phyloP scores from a whole-genome alignment of 2,329 filamentous ascomycete species.

The Ceratocystis albifundus region DNA sequence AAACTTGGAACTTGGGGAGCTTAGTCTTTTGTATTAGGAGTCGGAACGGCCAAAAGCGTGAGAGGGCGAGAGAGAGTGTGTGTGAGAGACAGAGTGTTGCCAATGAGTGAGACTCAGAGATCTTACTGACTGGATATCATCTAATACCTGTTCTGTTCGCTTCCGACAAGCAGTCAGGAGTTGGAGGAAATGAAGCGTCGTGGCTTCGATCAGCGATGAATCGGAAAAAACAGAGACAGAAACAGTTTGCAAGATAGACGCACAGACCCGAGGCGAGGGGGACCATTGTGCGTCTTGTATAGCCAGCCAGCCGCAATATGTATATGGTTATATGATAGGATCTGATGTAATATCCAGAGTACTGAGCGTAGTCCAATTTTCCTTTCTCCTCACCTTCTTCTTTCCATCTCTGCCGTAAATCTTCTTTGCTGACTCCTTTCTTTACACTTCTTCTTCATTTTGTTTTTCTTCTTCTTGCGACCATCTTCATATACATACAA shows the following conservation, averaged over 20 bases:
- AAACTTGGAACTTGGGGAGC: slow-evolving; percentile 7
- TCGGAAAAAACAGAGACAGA: slow-evolving; percentile 4
- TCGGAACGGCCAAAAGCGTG: background rate
- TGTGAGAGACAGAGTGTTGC: no score
- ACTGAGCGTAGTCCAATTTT: background rate
- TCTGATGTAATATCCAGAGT: background rate
- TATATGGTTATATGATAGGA: background rate
- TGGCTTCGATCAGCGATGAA: slow-evolving; percentile 1
- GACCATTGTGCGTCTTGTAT: slow-evolving; percentile 7
- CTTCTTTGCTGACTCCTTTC: no score
- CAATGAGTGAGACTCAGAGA: no score
- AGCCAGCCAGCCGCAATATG: background rate
- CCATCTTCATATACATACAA: no score
- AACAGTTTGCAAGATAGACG: slow-evolving; percentile 6
- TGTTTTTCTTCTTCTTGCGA: no score
- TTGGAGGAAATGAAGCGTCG: slow-evolving; percentile 7
- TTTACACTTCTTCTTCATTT: no score
- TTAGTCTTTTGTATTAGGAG: no score
- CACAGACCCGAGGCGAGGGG: slow-evolving; percentile 5
- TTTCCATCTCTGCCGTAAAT: background rate
- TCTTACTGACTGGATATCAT: no score
- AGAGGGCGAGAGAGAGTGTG: background rate
- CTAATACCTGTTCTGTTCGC: no score
- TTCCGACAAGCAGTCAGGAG: background rate
- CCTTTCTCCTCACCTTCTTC: background rate